These are phyloP conservation scores for Aspergillus sp. DNA, from an alignment of 2,329 filamentous ascomycete genomes.

Conservation along the genomic window DNA sequence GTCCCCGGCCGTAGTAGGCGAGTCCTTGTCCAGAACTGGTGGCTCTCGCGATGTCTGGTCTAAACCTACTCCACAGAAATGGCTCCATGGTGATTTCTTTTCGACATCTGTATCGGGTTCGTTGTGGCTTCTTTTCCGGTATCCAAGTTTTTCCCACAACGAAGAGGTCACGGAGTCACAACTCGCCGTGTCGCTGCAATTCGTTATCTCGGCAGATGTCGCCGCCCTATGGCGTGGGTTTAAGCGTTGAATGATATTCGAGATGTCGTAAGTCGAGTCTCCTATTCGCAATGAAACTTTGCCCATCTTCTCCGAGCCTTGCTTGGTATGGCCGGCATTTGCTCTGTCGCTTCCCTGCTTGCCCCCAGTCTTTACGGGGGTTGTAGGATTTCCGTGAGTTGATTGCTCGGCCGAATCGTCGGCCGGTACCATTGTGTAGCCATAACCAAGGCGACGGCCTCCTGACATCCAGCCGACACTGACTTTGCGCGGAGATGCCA, in stretches of 20 bases:
- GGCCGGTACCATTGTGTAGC: conserved; percentile 35
- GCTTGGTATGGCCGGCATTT: not conserved
- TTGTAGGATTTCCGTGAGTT: not conserved
- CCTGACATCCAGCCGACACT: conserved; percentile 45
- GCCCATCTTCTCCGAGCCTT: not conserved
- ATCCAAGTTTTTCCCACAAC: conserved; percentile 20
- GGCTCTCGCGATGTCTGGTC: conserved; percentile 4
- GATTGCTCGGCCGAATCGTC: conserved; percentile 16
- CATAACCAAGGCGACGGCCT: conserved; percentile 41
- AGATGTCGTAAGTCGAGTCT: conserved; percentile 12
- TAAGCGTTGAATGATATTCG: conserved; percentile 13
- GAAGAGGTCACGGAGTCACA: conserved; percentile 11
- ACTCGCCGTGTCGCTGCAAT: conserved; percentile 11
- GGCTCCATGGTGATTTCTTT: conserved; percentile 15
- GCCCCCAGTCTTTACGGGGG: not conserved
- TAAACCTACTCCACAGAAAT: conserved; percentile 15
- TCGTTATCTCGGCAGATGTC: conserved; percentile 8
- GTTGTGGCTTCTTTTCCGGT: conserved; percentile 9
- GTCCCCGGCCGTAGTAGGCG: not conserved
- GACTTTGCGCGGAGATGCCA: conserved; percentile 29
- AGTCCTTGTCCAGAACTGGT: conserved; percentile 1
- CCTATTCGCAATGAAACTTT: conserved; percentile 4
- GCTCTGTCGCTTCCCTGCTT: not conserved
- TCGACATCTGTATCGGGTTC: not conserved
- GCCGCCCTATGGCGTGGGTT: conserved; percentile 14